These are phyloP conservation scores for Prunus padus DNA, from an alignment of 306 rosid genomes.

Conservation along the genomic window DNA sequence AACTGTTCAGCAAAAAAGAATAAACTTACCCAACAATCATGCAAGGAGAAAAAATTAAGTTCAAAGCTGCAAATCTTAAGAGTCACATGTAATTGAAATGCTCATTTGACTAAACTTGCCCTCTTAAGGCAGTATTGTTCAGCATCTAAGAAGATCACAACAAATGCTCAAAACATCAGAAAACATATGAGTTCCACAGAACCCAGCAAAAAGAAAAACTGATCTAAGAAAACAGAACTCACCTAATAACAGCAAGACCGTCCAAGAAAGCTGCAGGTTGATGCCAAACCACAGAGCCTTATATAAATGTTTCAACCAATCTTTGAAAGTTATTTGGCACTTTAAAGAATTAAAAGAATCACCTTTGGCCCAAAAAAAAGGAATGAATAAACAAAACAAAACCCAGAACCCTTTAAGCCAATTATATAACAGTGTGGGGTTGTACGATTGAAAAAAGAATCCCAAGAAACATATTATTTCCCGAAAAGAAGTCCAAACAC, in stretches of 20 bases:
- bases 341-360: not conserved
- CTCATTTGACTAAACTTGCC: not conserved
- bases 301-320: not conserved
- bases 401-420: not conserved
- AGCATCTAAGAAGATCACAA: not conserved
- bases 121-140: not conserved
- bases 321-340: not conserved
- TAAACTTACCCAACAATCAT: not conserved
- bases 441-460: not conserved
- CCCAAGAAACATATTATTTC: not conserved
- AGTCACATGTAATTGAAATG: not conserved
- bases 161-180: not conserved
- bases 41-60: not conserved
- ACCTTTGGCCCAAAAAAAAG: not conserved
- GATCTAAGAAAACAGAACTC: not conserved
- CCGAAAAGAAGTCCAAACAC: not conserved
- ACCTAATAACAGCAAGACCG: constrained; percentile 3
- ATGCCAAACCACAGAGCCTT: not conserved
- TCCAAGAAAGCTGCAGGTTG: constrained; percentile 8
- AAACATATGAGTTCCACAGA: not conserved
- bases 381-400: not conserved
- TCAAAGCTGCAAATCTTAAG: not conserved
- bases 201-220: constrained; percentile 26
- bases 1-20: not conserved
- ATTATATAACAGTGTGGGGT: not conserved